A percentile compares a stretch with the other conserved stretches of the same genome.
These are phyloP conservation scores for Hanseniaspora mollemarum DNA, from an alignment of 805 yeast genomes.

Conservation along the genomic window DNA sequence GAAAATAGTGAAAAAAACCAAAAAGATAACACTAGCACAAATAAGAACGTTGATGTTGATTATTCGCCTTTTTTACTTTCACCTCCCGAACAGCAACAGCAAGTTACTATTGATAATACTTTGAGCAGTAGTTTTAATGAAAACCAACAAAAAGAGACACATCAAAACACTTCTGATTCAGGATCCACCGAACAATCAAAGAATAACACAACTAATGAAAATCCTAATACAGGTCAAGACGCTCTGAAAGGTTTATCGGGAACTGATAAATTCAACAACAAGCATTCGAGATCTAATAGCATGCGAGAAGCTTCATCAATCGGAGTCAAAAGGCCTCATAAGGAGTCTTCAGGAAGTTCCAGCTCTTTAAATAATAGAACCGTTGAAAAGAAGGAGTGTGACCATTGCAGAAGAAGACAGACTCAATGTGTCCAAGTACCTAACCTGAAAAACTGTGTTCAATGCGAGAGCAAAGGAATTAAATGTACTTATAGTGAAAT, in stretches of 20 bases:
- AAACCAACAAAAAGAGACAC: not conserved
- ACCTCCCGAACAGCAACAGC: conserved; percentile 8
- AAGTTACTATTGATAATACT: not conserved
- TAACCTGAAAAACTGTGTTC: conserved; percentile 52
- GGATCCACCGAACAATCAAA: not conserved
- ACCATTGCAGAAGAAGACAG: conserved; percentile 70
- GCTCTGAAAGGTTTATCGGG: not conserved
- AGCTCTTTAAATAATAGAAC: conserved; percentile 17
- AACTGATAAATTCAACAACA: conserved; percentile 8
- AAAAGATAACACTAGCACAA: not conserved
- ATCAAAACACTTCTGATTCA: conserved; percentile 1
- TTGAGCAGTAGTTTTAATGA: not conserved
- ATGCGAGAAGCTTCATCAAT: conserved; percentile 13
- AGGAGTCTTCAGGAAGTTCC: conserved; percentile 24
- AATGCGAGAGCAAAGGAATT: conserved; percentile 62
- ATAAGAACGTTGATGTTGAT: conserved; percentile 13
- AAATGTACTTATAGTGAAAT: conserved; percentile 65
- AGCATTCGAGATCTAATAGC: conserved; percentile 16
- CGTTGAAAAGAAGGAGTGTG: conserved; percentile 50
- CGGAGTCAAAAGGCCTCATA: conserved; percentile 22
- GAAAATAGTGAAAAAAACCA: not conserved
- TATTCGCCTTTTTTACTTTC: conserved; percentile 11
- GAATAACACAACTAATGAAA: not conserved
- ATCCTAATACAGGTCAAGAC: conserved; percentile 6
- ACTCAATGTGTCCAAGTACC: conserved; percentile 66